These are phyloP conservation scores for Incumbomyces lentus DNA, from an alignment of 2,329 filamentous ascomycete genomes.

Conservation along the genomic window DNA sequence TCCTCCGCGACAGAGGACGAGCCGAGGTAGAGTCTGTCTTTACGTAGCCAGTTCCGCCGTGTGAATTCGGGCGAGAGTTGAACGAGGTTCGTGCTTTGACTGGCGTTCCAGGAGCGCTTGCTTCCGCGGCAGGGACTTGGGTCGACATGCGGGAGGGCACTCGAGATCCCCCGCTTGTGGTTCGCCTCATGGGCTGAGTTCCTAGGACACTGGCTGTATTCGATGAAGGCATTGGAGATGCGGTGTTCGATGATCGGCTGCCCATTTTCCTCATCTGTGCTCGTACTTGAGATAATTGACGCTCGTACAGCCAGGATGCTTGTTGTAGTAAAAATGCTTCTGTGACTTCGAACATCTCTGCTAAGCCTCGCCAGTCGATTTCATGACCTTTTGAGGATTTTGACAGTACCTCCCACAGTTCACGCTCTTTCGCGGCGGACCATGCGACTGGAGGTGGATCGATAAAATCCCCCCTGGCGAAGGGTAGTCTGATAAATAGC, in stretches of 20 bases:
- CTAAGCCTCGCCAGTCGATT: constrained; percentile 65
- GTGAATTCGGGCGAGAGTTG: constrained; percentile 12
- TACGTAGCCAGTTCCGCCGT: neutral
- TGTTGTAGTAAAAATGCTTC: constrained; percentile 85
- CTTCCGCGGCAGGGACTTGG: constrained; percentile 15
- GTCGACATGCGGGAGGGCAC: constrained; percentile 29
- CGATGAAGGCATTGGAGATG: constrained; percentile 34
- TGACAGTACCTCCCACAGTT: constrained; percentile 82
- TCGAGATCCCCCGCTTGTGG: constrained; percentile 26
- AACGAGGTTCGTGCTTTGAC: constrained; percentile 17
- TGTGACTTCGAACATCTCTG: constrained; percentile 69
- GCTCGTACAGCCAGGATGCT: constrained; percentile 85
- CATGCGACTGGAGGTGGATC: constrained; percentile 86
- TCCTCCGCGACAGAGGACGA: constrained; percentile 16
- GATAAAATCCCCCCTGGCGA: constrained; percentile 74
- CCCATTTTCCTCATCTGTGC: constrained; percentile 69
- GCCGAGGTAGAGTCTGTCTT: constrained; percentile 10
- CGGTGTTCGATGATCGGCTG: constrained; percentile 29
- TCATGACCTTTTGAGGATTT: constrained; percentile 66
- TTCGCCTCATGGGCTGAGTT: constrained; percentile 26
- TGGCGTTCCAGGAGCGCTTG: constrained; percentile 16
- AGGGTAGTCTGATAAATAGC: constrained; percentile 81
- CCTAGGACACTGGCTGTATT: constrained; percentile 33
- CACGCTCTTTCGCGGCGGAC: constrained; percentile 76
- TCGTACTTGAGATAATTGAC: constrained; percentile 78